These are phyloP conservation scores for Cordyceps javanica DNA, from an alignment of 2,329 filamentous ascomycete genomes.

Conservation along the genomic window DNA sequence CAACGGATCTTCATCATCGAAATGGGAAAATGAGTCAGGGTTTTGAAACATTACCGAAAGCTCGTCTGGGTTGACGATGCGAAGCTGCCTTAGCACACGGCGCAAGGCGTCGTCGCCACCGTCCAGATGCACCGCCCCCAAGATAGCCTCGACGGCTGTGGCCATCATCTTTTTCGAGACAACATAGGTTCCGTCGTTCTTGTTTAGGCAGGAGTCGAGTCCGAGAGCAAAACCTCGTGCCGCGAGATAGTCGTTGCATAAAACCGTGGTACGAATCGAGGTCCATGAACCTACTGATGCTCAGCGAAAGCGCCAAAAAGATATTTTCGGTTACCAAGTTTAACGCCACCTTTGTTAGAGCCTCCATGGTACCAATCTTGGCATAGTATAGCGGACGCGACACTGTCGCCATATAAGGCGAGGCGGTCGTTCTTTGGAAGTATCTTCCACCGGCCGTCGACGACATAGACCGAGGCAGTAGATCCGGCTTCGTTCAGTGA, in stretches of 20 bases:
- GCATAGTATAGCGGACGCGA: background rate
- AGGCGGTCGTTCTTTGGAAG: background rate
- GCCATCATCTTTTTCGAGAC: background rate
- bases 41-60: background rate
- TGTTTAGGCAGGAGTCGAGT: background rate
- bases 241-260: background rate
- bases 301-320: no score
- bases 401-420: background rate
- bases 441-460: background rate
- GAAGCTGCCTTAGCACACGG: background rate
- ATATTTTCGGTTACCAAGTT: no score
- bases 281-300: background rate
- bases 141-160: background rate
- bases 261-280: background rate
- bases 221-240: background rate
- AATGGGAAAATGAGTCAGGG: background rate
- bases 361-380: background rate
- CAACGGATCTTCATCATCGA: background rate
- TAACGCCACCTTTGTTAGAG: background rate
- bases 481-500: background rate
- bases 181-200: background rate
- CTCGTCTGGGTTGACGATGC: background rate
- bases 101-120: background rate
- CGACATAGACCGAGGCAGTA: background rate
- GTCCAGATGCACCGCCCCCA: background rate